Evolutionary conservation across 2,329 filamentous ascomycete genomes (phyloP).

Genomic region (Ascomycota sp.): DNA sequence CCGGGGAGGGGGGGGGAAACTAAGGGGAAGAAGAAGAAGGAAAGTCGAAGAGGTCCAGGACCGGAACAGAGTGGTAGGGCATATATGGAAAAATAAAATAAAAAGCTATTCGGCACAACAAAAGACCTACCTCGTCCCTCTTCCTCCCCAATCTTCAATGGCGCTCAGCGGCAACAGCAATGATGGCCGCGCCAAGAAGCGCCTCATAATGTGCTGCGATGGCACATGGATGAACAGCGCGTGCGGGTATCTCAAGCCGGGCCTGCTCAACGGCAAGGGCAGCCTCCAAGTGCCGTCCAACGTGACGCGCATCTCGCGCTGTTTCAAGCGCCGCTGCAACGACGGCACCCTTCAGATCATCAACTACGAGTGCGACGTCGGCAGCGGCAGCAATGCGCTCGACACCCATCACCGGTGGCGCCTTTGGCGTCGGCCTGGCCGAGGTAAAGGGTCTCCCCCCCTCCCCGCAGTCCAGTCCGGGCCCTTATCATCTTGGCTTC

Average conservation of each 20-base stretch:
- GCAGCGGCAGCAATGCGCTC: constrained; percentile 27
- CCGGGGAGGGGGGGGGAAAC: too few relatives aligned
- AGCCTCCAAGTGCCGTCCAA: constrained; percentile 33
- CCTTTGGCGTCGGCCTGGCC: constrained; percentile 32
- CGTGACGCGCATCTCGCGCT: constrained; percentile 37
- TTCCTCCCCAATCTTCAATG: too few relatives aligned
- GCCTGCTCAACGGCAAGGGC: constrained; percentile 14
- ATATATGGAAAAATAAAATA: too few relatives aligned
- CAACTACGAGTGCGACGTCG: constrained; percentile 40
- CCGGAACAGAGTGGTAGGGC: too few relatives aligned
- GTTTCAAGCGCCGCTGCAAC: constrained; percentile 27
- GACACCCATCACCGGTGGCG: constrained; percentile 31
- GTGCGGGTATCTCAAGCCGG: constrained; percentile 22
- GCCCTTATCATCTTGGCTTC: too few relatives aligned
- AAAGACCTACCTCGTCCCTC: too few relatives aligned
- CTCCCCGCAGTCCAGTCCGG: too few relatives aligned
- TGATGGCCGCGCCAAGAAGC: constrained; percentile 13
- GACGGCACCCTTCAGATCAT: constrained; percentile 37
- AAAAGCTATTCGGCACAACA: too few relatives aligned
- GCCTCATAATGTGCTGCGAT: constrained; percentile 30
- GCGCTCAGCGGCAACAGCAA: neutral
- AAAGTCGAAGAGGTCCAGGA: too few relatives aligned
- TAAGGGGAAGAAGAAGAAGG: too few relatives aligned
- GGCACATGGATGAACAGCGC: constrained; percentile 34
- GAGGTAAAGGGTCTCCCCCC: too few relatives aligned